Evolutionary conservation across 2,329 filamentous ascomycete species (phyloP), one percentile per base, ranked within the genome.

Genomic region (Penicillium sp.): DNA sequence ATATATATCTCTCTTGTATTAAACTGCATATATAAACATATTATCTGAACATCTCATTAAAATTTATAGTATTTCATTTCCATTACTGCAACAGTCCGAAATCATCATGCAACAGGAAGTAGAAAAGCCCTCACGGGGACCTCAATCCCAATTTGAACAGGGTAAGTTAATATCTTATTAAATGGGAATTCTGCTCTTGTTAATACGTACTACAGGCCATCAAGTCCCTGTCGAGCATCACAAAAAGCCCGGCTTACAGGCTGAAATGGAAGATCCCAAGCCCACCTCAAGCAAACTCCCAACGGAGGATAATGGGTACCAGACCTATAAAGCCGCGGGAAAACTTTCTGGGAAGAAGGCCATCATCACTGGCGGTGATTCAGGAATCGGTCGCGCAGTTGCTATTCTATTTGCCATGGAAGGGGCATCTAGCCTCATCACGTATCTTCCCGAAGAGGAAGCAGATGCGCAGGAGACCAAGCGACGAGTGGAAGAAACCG

Each of bases 301-400:
- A 0, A 86, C 84, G 5, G 81, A 84, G 23, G 84, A 89, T 56
- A 87, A 87, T 45, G 84, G 85, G 15, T 86, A 84, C 65, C 84
- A 89, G 67, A 83, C 83, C 48, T 93, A 93, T 77, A 86, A 86
- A 71, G 84, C 89, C 4, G 88, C 89, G 1, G 86, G 86, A 47
- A 94, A 93, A 76, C 83, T 94, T 5, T 75, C 83, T 63, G 89
- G 86, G 59, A 90, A 88, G 75, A 89, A 86, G 55, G 89, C 90
- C 5, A 74, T 94, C 52, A 93, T 93, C 67, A 93, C 90, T 0
- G 89, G 90, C n/a, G 90, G 90, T 3, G 90, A 93, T 73, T 88
- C 84, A 8, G 90, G 90, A 2, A 93, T 93, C 62, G 89, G 90
- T 4, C 85, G 89, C 33, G 86, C 90, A 0, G 84, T 87, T 1